These are phyloP conservation scores for Bacidia gigantensis DNA, from an alignment of 495 filamentous ascomycete genomes.

Conservation along the genomic window DNA sequence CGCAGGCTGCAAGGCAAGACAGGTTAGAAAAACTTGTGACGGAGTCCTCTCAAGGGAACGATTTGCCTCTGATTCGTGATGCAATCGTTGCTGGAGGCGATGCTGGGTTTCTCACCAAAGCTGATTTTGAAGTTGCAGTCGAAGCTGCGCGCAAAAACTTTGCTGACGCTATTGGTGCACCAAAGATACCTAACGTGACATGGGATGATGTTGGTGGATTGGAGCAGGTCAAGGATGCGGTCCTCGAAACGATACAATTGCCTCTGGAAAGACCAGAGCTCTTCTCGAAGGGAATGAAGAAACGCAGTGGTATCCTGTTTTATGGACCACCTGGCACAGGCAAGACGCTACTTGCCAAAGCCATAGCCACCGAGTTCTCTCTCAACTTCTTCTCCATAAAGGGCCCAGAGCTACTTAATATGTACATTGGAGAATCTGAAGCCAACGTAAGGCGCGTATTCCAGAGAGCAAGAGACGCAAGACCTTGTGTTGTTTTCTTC, in stretches of 20 bases:
- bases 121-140: conserved; percentile 80
- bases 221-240: conserved; percentile 83
- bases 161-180: conserved; percentile 89
- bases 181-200: conserved; percentile 91
- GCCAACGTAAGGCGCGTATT: conserved; percentile 95
- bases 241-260: conserved; percentile 92
- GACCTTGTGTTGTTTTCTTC: conserved; percentile 98
- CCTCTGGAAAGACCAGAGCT: conserved; percentile 86
- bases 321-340: conserved; percentile 95
- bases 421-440: conserved; percentile 99
- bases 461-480: conserved; percentile 81
- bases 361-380: conserved; percentile 95
- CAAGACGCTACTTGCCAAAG: conserved; percentile 92
- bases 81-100: conserved; percentile 82
- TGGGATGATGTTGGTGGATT: conserved; percentile 97
- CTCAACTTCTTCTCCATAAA: conserved; percentile 99
- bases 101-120: conserved; percentile 60
- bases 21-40: conserved; percentile 59
- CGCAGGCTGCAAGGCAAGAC: conserved; percentile 55
- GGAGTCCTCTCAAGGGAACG: conserved; percentile 12
- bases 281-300: conserved; percentile 98
- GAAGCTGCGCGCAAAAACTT: conserved; percentile 95
- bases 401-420: conserved; percentile 91
- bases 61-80: conserved; percentile 48
- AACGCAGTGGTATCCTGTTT: conserved; percentile 92